A percentile compares a stretch with the other conserved stretches of the same genome.
These are phyloP conservation scores for Mortierella sp. DNA, from an alignment of 371 early-diverging fungal species.

Conservation along the genomic window DNA sequence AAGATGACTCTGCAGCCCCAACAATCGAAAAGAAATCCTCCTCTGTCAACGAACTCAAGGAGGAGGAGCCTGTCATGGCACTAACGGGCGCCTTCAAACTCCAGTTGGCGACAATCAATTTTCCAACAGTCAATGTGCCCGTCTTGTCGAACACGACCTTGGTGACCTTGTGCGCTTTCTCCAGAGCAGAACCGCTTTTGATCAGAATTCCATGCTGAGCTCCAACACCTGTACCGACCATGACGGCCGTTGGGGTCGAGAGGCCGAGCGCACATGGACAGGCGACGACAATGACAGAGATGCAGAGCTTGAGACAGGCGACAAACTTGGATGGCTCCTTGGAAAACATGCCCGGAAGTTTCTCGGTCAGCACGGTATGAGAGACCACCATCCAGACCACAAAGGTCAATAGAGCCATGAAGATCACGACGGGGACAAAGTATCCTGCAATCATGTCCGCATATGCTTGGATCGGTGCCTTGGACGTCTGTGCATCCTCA, in stretches of 20 bases:
- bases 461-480: constrained; percentile 89
- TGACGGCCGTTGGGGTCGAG: constrained; percentile 97
- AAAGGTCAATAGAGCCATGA: constrained; percentile 79
- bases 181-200: constrained; percentile 88
- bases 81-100: constrained; percentile 18
- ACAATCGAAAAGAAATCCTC: constrained; percentile 67
- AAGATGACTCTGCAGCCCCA: constrained; percentile 82
- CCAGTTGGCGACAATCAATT: constrained; percentile 77
- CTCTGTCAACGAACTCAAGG: constrained; percentile 44
- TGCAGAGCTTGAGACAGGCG: constrained; percentile 88
- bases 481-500: constrained; percentile 85
- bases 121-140: constrained; percentile 92
- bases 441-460: constrained; percentile 86
- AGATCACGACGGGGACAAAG: constrained; percentile 92
- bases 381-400: constrained; percentile 81
- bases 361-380: constrained; percentile 55
- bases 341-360: constrained; percentile 66
- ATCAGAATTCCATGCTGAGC: constrained; percentile 92
- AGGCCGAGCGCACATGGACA: constrained; percentile 98
- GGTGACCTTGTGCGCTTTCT: constrained; percentile 82
- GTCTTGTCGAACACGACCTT: constrained; percentile 97
- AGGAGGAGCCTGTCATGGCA: constrained; percentile 29
- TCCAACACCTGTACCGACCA: constrained; percentile 98
- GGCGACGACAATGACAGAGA: constrained; percentile 96
- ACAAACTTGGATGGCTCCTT: constrained; percentile 78